phyloP scores from a whole-genome alignment of 2,329 filamentous ascomycete genomes.

The Verticillium isaacii region DNA sequence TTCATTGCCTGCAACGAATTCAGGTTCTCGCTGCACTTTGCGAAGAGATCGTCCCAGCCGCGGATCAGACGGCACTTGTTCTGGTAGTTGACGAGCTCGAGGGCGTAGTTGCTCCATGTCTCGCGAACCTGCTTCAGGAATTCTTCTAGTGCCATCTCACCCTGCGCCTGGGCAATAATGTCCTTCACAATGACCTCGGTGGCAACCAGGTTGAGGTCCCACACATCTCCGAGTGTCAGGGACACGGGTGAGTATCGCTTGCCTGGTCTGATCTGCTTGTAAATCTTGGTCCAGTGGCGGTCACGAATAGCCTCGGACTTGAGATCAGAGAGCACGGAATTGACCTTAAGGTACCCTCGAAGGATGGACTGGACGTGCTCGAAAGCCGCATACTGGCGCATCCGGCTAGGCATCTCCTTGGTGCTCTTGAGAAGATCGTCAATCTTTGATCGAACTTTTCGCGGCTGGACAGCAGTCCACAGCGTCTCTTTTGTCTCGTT shows the following conservation, averaged over 20 bases:
- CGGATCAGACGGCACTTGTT: slow-evolving; percentile 97
- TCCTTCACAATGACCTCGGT: slow-evolving; percentile 86
- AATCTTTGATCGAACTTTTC: slow-evolving; percentile 84
- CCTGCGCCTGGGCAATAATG: slow-evolving; percentile 92
- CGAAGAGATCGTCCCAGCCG: slow-evolving; percentile 96
- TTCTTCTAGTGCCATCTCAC: slow-evolving; percentile 97
- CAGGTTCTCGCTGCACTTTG: slow-evolving; percentile 96
- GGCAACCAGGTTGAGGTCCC: slow-evolving; percentile 88
- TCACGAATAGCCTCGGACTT: slow-evolving; percentile 96
- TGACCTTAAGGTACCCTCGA: slow-evolving; percentile 85
- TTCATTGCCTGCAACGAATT: slow-evolving; percentile 98
- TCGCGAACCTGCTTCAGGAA: slow-evolving; percentile 96
- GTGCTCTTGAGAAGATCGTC: slow-evolving; percentile 95
- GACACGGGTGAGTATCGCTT: slow-evolving; percentile 92
- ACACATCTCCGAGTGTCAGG: slow-evolving; percentile 96
- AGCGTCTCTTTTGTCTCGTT: slow-evolving; percentile 89
- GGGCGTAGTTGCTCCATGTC: slow-evolving; percentile 90
- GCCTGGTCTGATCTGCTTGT: slow-evolving; percentile 88
- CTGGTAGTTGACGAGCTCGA: slow-evolving; percentile 95
- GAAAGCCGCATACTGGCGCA: slow-evolving; percentile 99
- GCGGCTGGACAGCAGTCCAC: slow-evolving; percentile 93
- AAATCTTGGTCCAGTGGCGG: slow-evolving; percentile 96
- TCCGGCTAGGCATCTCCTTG: slow-evolving; percentile 97
- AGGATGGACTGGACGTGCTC: slow-evolving; percentile 94
- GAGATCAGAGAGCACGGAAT: slow-evolving; percentile 79